phyloP scores from a whole-genome alignment of 345 rosid species.

The Viola odorata region DNA sequence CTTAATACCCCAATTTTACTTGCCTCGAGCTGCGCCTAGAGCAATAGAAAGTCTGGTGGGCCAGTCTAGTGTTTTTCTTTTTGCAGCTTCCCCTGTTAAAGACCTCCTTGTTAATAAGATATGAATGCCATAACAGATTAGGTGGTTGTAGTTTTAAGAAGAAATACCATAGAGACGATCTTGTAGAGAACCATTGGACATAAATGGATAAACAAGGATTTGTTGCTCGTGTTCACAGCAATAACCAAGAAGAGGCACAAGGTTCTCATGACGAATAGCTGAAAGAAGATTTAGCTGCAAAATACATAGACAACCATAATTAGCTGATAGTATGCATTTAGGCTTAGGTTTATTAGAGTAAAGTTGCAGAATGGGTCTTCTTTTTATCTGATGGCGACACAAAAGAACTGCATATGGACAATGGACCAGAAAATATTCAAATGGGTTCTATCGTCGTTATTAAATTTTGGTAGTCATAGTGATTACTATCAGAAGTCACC shows the following conservation, averaged over 20 bases:
- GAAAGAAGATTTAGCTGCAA: conserved; percentile 63
- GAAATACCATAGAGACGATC: conserved; percentile 63
- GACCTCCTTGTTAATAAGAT: conserved; percentile 10
- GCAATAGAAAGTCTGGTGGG: conserved; percentile 66
- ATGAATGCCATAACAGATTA: not conserved
- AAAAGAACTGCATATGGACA: too few species aligned
- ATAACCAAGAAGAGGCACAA: conserved; percentile 66
- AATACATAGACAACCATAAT: conserved; percentile 7
- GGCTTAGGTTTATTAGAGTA: not conserved
- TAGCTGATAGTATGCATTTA: not conserved
- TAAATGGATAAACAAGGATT: conserved; percentile 62
- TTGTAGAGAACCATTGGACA: conserved; percentile 70
- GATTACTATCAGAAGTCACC: too few species aligned
- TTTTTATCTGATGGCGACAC: too few species aligned
- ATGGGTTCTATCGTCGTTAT: too few species aligned
- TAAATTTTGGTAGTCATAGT: too few species aligned
- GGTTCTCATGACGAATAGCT: conserved; percentile 51
- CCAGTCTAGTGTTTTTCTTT: conserved; percentile 65
- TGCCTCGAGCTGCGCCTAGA: conserved; percentile 66
- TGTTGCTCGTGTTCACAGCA: conserved; percentile 65
- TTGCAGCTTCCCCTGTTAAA: conserved; percentile 54
- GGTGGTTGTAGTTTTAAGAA: not conserved
- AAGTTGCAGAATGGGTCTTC: not conserved
- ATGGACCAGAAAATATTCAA: too few species aligned
- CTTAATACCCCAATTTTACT: conserved; percentile 6